Evolutionary conservation across 2,329 filamentous ascomycete genomes (phyloP).

Genomic region (Epichloe hybrida): DNA sequence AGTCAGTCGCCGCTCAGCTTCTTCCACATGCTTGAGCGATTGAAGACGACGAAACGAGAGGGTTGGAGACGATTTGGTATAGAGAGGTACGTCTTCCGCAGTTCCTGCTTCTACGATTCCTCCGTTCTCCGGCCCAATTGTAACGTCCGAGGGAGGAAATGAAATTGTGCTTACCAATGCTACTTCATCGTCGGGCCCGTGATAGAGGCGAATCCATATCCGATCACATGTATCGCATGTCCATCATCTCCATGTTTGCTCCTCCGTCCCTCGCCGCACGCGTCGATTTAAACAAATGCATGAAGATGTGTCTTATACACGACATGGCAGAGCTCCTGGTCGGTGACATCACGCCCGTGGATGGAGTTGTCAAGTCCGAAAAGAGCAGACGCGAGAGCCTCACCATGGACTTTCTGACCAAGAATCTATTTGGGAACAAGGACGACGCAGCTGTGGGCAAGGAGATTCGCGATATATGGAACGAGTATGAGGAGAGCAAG

Average conservation of each 20-base stretch:
- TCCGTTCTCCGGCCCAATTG: too few species aligned
- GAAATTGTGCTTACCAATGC: neutral
- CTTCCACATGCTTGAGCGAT: constrained; percentile 83
- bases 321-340: constrained; percentile 96
- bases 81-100: constrained; percentile 25
- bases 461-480: constrained; percentile 71
- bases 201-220: constrained; percentile 73
- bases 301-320: constrained; percentile 90
- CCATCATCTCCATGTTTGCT: constrained; percentile 84
- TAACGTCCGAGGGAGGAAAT: too few species aligned
- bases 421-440: constrained; percentile 58
- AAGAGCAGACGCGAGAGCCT: constrained; percentile 77
- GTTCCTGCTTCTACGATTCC: neutral
- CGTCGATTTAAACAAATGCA: constrained; percentile 71
- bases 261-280: constrained; percentile 57
- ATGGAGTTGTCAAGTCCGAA: constrained; percentile 71
- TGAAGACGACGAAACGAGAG: constrained; percentile 94
- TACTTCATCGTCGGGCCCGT: neutral
- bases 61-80: constrained; percentile 90
- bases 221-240: constrained; percentile 99
- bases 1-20: constrained; percentile 70
- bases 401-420: constrained; percentile 85
- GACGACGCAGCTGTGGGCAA: constrained; percentile 54
- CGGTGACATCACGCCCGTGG: constrained; percentile 91
- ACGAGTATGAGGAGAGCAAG: constrained; percentile 83